Evolutionary conservation across 768 basidiomycete genomes (phyloP).

Genomic region (Termitomyces bulborhizus): DNA sequence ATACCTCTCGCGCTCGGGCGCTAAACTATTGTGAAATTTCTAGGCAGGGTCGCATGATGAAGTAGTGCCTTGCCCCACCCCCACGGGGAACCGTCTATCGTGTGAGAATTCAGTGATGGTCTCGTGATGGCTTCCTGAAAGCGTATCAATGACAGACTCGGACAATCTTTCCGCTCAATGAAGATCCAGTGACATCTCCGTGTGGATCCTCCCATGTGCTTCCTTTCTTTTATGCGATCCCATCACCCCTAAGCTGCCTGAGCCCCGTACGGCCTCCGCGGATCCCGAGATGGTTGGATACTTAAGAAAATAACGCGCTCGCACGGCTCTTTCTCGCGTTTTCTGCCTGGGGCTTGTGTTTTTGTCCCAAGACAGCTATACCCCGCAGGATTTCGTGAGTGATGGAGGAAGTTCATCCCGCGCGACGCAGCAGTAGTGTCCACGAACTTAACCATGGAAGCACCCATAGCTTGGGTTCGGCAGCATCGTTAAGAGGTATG

Average conservation of each 20-base stretch:
- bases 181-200: slow-evolving; percentile 15
- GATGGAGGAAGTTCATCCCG: slow-evolving; percentile 29
- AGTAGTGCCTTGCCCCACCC: not conserved
- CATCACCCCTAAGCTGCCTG: slow-evolving; percentile 4
- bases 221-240: slow-evolving; percentile 20
- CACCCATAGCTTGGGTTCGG: slow-evolving; percentile 24
- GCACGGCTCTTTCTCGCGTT: slow-evolving; percentile 11
- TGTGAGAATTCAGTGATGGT: not conserved
- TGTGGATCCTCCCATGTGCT: slow-evolving; percentile 19
- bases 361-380: slow-evolving; percentile 2
- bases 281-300: slow-evolving; percentile 11
- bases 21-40: not conserved
- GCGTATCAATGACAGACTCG: not conserved
- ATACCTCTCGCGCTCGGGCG: no score
- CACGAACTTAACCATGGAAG: slow-evolving; percentile 22
- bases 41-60: not conserved
- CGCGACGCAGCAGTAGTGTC: slow-evolving; percentile 30
- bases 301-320: slow-evolving; percentile 9
- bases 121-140: not conserved
- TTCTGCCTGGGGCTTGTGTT: slow-evolving; percentile 9
- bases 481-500: slow-evolving; percentile 29
- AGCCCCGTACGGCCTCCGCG: not conserved
- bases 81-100: not conserved
- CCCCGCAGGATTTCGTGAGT: slow-evolving; percentile 13
- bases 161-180: slow-evolving; percentile 3